phyloP scores from a whole-genome alignment of 768 basidiomycete species.

The Hemileccinum rubropunctum region DNA sequence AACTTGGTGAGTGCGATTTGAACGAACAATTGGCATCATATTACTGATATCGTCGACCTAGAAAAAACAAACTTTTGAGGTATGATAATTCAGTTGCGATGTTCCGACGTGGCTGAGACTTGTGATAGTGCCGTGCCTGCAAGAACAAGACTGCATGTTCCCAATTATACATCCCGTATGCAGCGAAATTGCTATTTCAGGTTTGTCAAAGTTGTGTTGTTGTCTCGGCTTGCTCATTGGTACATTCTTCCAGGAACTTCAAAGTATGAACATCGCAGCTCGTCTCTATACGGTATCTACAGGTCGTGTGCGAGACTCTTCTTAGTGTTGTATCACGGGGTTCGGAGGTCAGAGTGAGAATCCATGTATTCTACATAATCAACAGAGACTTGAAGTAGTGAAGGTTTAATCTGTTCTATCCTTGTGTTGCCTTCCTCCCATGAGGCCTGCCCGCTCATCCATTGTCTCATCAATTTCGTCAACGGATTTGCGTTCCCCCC shows the following conservation, averaged over 20 bases:
- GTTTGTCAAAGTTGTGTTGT: slow-evolving; percentile 36
- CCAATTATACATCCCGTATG: slow-evolving; percentile 92
- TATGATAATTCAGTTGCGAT: slow-evolving; percentile 22
- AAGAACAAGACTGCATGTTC: slow-evolving; percentile 96
- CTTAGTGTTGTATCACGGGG: slow-evolving; percentile 8
- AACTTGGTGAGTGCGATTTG: slow-evolving; percentile 66
- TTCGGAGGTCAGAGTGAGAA: not conserved
- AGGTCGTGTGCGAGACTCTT: slow-evolving; percentile 71
- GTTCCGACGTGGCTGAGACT: slow-evolving; percentile 1
- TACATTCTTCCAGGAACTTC: slow-evolving; percentile 61
- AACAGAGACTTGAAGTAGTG: slow-evolving; percentile 11
- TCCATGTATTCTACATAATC: slow-evolving; percentile 38
- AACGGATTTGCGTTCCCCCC: slow-evolving; percentile 38
- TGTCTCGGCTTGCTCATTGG: not conserved
- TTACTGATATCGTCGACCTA: slow-evolving; percentile 23
- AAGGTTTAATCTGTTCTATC: slow-evolving; percentile 34
- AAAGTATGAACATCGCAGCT: slow-evolving; percentile 94
- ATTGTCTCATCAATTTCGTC: slow-evolving; percentile 46
- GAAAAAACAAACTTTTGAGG: slow-evolving; percentile 99
- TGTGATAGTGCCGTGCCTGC: slow-evolving; percentile 79
- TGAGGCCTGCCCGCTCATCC: slow-evolving; percentile 67
- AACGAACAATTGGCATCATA: slow-evolving; percentile 2
- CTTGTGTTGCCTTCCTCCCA: slow-evolving; percentile 39
- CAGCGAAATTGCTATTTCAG: slow-evolving; percentile 96
- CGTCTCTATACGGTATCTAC: slow-evolving; percentile 85